Evolutionary conservation across 371 early-diverging fungal species (phyloP).

Genomic region (Syncephalastrum contaminatum): DNA sequence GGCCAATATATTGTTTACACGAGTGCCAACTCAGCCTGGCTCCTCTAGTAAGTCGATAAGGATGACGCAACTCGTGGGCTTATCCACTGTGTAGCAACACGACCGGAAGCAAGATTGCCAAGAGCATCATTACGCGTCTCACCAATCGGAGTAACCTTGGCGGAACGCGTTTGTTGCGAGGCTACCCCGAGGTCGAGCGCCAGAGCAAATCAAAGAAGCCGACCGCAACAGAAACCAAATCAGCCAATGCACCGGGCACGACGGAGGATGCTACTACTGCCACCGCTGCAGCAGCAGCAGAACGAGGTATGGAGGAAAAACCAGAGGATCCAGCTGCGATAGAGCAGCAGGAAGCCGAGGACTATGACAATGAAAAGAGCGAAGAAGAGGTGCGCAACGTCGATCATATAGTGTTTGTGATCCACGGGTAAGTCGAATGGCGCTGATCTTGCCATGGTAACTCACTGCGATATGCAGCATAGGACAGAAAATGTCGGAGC

Average conservation of each 20-base stretch:
- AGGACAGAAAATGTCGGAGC: constrained; percentile 81
- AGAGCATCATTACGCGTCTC: constrained; percentile 65
- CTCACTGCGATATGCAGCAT: constrained; percentile 44
- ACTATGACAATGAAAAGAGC: constrained; percentile 58
- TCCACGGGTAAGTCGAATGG: constrained; percentile 64
- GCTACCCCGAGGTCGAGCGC: constrained; percentile 70
- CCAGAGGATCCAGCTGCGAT: constrained; percentile 14
- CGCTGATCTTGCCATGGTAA: neutral
- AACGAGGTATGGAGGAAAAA: neutral
- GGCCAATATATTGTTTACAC: constrained; percentile 75
- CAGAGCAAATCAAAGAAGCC: constrained; percentile 19
- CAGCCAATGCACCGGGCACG: constrained; percentile 1
- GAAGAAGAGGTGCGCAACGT: constrained; percentile 65
- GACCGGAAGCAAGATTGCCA: constrained; percentile 62
- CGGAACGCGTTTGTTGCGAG: constrained; percentile 71
- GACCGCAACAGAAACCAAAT: neutral
- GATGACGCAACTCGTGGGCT: neutral
- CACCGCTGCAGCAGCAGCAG: constrained; percentile 1
- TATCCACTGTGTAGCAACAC: constrained; percentile 25
- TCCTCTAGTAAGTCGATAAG: constrained; percentile 51
- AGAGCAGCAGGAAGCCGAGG: constrained; percentile 46
- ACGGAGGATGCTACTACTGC: constrained; percentile 4
- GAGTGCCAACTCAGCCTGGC: constrained; percentile 61
- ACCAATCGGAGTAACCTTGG: constrained; percentile 64
- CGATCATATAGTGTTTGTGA: constrained; percentile 76